Conservation (phyloP, 1,139 yeast species). For the Yamadazyma songkhlaensis region DNA sequence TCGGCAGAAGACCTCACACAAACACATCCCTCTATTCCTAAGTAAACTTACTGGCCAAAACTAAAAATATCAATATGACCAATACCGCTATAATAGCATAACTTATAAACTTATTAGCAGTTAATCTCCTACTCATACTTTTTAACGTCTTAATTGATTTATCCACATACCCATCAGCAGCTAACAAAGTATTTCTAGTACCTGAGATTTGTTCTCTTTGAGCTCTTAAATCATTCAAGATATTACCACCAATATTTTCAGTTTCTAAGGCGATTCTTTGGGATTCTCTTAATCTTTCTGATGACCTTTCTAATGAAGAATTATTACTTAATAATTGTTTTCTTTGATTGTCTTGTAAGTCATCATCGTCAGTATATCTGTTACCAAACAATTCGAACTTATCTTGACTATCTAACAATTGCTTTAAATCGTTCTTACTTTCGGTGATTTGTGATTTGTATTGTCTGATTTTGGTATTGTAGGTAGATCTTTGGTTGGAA, state of each 20-base stretch:
- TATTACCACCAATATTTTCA: constrained; percentile 87
- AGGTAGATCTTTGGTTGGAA: constrained; percentile 62
- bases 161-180: constrained; percentile 93
- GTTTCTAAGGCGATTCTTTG: constrained; percentile 92
- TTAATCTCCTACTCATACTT: constrained; percentile 89
- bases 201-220: constrained; percentile 91
- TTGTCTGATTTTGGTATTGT: constrained; percentile 69
- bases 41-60: constrained; percentile 75
- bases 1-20: too few relatives aligned
- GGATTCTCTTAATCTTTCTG: constrained; percentile 81
- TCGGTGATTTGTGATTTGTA: constrained; percentile 62
- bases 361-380: constrained; percentile 31
- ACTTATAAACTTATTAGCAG: constrained; percentile 91
- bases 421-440: constrained; percentile 50
- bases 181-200: constrained; percentile 77
- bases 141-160: constrained; percentile 82
- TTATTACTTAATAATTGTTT: constrained; percentile 77
- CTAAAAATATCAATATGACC: constrained; percentile 77
- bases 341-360: constrained; percentile 64
- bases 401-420: constrained; percentile 59
- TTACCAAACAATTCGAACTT: constrained; percentile 67
- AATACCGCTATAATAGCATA: constrained; percentile 93
- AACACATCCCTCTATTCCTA: too few relatives aligned
- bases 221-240: constrained; percentile 81
- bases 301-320: constrained; percentile 76